Conservation (phyloP, 2,329 filamentous ascomycete species). For the Monosporascus sp. region DNA sequence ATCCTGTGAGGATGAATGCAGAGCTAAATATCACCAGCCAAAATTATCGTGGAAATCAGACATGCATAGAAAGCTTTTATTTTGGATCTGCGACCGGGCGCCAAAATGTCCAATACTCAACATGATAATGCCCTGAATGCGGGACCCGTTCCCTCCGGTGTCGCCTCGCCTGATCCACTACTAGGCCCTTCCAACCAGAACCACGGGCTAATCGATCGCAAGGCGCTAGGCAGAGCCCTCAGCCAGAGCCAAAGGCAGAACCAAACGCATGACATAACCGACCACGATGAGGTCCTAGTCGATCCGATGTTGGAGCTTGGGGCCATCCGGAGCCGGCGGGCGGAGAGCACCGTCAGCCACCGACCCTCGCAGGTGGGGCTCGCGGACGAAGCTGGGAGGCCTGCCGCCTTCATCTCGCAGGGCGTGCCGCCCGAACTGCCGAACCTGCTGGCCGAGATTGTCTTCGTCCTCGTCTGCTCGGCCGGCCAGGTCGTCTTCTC, state of each 20-base stretch:
- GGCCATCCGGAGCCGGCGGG: conserved; percentile 11
- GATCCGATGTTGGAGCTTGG: conserved; percentile 13
- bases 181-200: conserved; percentile 2
- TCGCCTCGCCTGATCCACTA: conserved; percentile 14
- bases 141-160: conserved; percentile 9
- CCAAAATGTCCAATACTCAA: too few relatives aligned
- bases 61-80: too few relatives aligned
- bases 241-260: conserved; percentile 6
- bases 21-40: too few relatives aligned
- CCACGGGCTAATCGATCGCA: conserved; percentile 8
- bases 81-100: too few relatives aligned
- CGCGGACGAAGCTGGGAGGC: conserved; percentile 8
- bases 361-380: background rate
- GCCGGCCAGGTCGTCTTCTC: conserved; percentile 37
- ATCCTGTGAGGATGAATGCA: too few relatives aligned
- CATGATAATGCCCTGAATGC: background rate
- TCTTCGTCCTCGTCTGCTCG: conserved; percentile 36
- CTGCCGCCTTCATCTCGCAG: conserved; percentile 16
- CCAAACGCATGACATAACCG: conserved; percentile 7
- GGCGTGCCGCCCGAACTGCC: conserved; percentile 32
- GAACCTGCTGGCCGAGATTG: conserved; percentile 32
- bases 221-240: conserved; percentile 8
- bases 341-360: conserved; percentile 3
- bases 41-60: too few relatives aligned
- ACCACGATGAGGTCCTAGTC: conserved; percentile 8